Evolutionary conservation across 2,329 filamentous ascomycete species (phyloP).

Genomic region (Xylariaceae sp.): DNA sequence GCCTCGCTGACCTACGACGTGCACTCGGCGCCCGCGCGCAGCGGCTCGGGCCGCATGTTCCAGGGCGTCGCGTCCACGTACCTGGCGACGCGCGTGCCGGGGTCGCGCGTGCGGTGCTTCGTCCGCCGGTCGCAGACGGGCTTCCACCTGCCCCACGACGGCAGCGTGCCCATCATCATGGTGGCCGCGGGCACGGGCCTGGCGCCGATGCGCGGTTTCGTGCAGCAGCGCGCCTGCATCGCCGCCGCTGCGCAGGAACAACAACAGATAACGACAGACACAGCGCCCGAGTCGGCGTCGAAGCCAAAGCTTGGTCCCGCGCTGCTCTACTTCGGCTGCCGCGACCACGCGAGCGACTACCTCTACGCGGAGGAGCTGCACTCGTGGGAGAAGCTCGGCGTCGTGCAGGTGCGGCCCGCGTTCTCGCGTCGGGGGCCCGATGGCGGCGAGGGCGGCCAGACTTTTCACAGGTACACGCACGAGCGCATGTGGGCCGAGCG

Average conservation of each 20-base stretch:
- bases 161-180: constrained; percentile 11
- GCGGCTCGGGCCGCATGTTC: constrained; percentile 7
- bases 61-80: constrained; percentile 12
- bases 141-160: constrained; percentile 11
- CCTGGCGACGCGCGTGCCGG: constrained; percentile 2
- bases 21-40: constrained; percentile 7
- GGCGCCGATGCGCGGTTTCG: constrained; percentile 13
- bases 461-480: constrained; percentile 11
- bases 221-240: constrained; percentile 13
- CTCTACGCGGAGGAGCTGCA: constrained; percentile 55
- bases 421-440: constrained; percentile 32
- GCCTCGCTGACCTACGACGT: constrained; percentile 15
- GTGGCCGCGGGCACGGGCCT: constrained; percentile 11
- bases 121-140: constrained; percentile 10
- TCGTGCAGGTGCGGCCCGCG: constrained; percentile 55
- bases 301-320: constrained; percentile 37
- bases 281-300: too few species aligned
- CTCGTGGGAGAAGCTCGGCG: constrained; percentile 54
- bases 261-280: not conserved
- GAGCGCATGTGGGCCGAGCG: constrained; percentile 14
- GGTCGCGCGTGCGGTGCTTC: constrained; percentile 5
- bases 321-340: constrained; percentile 47
- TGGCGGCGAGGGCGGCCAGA: not conserved
- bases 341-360: constrained; percentile 46
- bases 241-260: too few species aligned